phyloP scores from a whole-genome alignment of 2,329 filamentous ascomycete species.

The Pyrenochaeta sp. region DNA sequence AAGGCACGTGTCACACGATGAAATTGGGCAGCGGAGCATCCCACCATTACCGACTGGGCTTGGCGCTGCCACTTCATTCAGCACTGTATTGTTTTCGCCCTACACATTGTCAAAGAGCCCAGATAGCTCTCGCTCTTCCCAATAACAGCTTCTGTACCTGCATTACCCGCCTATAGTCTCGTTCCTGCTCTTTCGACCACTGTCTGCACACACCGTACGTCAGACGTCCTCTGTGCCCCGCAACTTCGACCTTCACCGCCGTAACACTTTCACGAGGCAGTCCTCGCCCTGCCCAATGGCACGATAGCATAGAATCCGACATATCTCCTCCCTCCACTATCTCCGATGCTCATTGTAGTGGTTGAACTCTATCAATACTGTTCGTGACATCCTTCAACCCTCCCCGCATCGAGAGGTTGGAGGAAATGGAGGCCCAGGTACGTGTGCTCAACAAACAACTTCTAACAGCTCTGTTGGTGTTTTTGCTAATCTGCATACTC shows the following conservation, averaged over 20 bases:
- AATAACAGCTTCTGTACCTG: not conserved
- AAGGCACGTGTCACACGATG: constrained; percentile 30
- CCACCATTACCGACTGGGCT: constrained; percentile 20
- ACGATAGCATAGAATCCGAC: constrained; percentile 43
- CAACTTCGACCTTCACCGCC: constrained; percentile 42
- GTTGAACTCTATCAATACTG: constrained; percentile 17
- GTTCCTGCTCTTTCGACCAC: constrained; percentile 8
- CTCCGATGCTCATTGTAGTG: constrained; percentile 29
- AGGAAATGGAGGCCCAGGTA: constrained; percentile 52
- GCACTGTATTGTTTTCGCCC: constrained; percentile 21
- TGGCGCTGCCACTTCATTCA: constrained; percentile 27
- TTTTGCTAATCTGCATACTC: not conserved
- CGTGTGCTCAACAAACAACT: constrained; percentile 8
- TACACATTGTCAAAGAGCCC: constrained; percentile 21
- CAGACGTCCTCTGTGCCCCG: constrained; percentile 36
- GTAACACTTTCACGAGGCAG: constrained; percentile 47
- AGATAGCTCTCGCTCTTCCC: constrained; percentile 3
- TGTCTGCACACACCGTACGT: constrained; percentile 31
- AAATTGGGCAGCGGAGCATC: constrained; percentile 25
- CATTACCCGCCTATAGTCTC: constrained; percentile 1
- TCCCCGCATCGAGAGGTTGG: constrained; percentile 35
- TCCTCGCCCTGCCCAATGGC: constrained; percentile 39
- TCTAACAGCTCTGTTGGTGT: not conserved
- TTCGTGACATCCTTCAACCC: constrained; percentile 25
- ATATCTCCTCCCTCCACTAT: constrained; percentile 19